Percentiles rank a stretch among this genome's conserved stretches.
phyloP scores from a whole-genome alignment of 768 basidiomycete species.

The Mycena albidolilacea region DNA sequence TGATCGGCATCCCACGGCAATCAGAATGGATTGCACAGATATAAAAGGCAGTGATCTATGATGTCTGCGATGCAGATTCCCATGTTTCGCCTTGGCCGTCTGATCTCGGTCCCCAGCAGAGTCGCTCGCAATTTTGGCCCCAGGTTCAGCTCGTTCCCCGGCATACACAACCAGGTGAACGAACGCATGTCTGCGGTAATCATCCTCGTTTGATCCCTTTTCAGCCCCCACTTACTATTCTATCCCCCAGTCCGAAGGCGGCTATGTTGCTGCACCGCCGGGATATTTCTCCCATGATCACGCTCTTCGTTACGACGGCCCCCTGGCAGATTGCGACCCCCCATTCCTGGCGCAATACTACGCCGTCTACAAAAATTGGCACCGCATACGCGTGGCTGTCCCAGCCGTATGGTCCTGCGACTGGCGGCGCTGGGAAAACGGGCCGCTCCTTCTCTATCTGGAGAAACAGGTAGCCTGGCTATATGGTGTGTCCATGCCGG shows the following conservation, averaged over 20 bases:
- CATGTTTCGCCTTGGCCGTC: conserved; percentile 4
- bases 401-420: not conserved
- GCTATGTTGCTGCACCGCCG: not conserved
- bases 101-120: not conserved
- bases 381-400: conserved; percentile 2
- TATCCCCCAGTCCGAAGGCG: not conserved
- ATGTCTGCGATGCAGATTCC: not conserved
- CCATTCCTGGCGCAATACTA: not conserved
- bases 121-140: not conserved
- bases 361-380: not conserved
- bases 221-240: not conserved
- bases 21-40: not conserved
- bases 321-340: not conserved
- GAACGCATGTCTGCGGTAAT: not conserved
- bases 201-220: not conserved
- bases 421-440: not conserved
- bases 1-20: not conserved
- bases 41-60: not conserved
- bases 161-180: not conserved
- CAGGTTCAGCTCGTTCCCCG: not conserved
- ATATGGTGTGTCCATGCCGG: not conserved
- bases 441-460: not conserved
- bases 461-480: not conserved
- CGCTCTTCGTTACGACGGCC: conserved; percentile 1
- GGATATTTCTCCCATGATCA: conserved; percentile 1